phyloP scores from a whole-genome alignment of 352 stramenopile genomes.

The Phytophthora pinifolia region DNA sequence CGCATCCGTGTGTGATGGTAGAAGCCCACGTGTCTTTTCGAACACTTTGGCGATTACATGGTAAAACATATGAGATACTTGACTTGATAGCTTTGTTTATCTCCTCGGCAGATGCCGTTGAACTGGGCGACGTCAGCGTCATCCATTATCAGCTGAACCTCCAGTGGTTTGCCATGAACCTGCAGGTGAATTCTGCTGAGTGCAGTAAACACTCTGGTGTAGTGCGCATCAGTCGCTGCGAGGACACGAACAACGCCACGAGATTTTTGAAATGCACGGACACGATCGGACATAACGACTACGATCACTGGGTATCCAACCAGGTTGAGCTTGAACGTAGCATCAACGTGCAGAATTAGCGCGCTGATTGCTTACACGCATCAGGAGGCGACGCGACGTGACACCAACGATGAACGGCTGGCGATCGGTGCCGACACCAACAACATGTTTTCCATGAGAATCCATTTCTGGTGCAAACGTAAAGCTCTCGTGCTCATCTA shows the following conservation, averaged over 20 bases:
- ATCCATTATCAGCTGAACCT: neutral
- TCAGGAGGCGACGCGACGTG: neutral
- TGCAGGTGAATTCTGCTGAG: neutral
- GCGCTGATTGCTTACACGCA: too few relatives aligned
- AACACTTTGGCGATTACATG: constrained; percentile 1
- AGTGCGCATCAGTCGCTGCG: too few relatives aligned
- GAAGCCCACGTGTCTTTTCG: neutral
- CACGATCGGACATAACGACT: too few relatives aligned
- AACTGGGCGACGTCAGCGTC: neutral
- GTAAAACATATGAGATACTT: constrained; percentile 5
- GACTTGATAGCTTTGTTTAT: neutral
- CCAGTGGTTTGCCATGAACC: neutral
- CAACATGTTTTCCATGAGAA: neutral
- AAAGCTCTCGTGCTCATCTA: neutral
- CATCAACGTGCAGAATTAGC: constrained; percentile 17
- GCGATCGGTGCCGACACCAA: constrained; percentile 2
- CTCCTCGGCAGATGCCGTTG: neutral
- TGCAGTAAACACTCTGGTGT: neutral
- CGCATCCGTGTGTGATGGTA: neutral
- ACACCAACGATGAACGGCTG: constrained; percentile 4
- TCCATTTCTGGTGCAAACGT: constrained; percentile 6
- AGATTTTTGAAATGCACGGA: too few relatives aligned
- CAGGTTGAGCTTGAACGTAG: constrained; percentile 21
- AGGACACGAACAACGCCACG: too few relatives aligned
- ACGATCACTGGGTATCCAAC: constrained; percentile 14